Conservation (phyloP, 2,329 filamentous ascomycete species). For the Phaeosphaeria sp. region DNA sequence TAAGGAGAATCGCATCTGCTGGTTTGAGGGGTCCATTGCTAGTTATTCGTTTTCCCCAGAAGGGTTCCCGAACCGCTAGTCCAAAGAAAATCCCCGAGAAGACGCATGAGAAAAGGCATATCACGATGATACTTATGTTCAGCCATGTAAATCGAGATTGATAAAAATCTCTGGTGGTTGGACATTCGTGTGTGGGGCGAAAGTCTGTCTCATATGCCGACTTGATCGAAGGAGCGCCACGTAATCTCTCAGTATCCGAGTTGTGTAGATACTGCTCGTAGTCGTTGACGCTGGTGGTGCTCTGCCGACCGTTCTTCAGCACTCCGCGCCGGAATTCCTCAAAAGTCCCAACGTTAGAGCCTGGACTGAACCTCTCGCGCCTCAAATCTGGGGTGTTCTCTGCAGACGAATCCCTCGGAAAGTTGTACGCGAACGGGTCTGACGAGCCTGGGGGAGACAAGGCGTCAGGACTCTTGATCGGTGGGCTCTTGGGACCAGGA, state of each 20-base stretch:
- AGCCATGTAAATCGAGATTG: slow-evolving; percentile 56
- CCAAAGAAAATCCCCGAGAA: slow-evolving; percentile 71
- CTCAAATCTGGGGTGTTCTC: slow-evolving; percentile 42
- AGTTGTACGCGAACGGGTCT: slow-evolving; percentile 36
- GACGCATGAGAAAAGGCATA: slow-evolving; percentile 68
- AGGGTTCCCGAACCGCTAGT: slow-evolving; percentile 66
- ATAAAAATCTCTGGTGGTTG: slow-evolving; percentile 48
- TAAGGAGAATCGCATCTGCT: slow-evolving; percentile 70
- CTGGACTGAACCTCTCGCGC: slow-evolving; percentile 39
- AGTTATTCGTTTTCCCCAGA: slow-evolving; percentile 66
- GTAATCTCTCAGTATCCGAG: slow-evolving; percentile 29
- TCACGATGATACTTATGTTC: slow-evolving; percentile 46
- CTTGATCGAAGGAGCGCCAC: slow-evolving; percentile 37
- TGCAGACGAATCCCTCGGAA: slow-evolving; percentile 30
- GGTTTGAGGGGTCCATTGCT: slow-evolving; percentile 61
- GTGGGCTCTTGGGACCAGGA: slow-evolving; percentile 23
- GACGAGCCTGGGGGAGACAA: slow-evolving; percentile 36
- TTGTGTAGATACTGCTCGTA: slow-evolving; percentile 39
- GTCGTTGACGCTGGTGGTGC: slow-evolving; percentile 30
- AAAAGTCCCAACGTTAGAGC: slow-evolving; percentile 29
- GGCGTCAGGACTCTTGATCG: slow-evolving; percentile 23
- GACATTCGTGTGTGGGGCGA: slow-evolving; percentile 44
- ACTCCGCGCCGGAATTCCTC: slow-evolving; percentile 36
- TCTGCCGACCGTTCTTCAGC: slow-evolving; percentile 25
- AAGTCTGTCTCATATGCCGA: slow-evolving; percentile 48